Base-by-base conservation (phyloP, 78 protist genomes). In the Parvularia atlantis region DNA sequence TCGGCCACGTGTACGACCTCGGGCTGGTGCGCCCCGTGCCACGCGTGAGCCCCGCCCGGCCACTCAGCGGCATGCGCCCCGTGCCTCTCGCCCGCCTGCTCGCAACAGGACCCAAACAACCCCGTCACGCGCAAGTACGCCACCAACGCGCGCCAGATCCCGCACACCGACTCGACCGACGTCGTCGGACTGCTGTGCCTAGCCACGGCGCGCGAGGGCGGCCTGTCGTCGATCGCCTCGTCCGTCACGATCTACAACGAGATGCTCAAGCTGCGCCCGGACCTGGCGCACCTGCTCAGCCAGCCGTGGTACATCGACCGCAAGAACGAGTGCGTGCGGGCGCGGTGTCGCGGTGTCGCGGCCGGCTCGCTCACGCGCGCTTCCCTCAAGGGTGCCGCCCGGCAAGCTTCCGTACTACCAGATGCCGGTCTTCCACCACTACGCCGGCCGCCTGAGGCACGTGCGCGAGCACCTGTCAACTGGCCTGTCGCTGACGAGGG, bases 101-200 rank as follows among this genome's bases (percentile, higher is more conserved):
- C n/a, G n/a, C n/a, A n/a, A n/a, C n/a, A n/a, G n/a, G n/a, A n/a
- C n/a, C n/a, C n/a, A n/a, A n/a, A n/a, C n/a, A n/a, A n/a, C n/a
- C n/a, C n/a, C n/a, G n/a, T n/a, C n/a, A 20, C 22, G 37, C 61
- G 61, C 35, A 6, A 56, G 30, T 56, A 56, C 22, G 30, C 30
- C 35, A 56, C 61, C 6, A 56, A 20, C 13, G 61, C 6, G 30
- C 14, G 16, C 16, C 6, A 16, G 10, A 9, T 24, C 22, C 11
- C 11, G 14, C 61, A 56, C 61, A 16, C 30, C 22, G 61, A 56
- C 30, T 6, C 61, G 35, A 13, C 61, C 61, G 61, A 56, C 22
- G 61, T 56, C 30, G 61, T 56, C 30, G 61, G 61, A 11, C 61
- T 56, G 61, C 26, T 56, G 61, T 56, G 61, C 61, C 61, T 56